Base-by-base conservation (phyloP, 768 basidiomycete genomes). In the Guyanaporus albipodus region DNA sequence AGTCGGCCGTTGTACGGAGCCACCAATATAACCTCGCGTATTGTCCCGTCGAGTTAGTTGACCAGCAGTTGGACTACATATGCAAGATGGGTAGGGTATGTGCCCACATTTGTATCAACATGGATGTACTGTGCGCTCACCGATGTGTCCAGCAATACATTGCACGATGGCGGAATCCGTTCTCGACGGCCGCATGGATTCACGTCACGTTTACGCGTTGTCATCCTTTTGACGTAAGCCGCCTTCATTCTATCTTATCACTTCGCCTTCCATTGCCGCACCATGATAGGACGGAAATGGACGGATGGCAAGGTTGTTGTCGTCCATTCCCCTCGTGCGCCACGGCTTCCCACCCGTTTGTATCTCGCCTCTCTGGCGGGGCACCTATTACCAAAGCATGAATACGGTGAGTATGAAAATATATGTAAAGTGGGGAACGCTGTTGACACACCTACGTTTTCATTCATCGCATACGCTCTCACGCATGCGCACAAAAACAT, bases 81-180 rank as follows among this genome's bases (percentile, higher is more conserved):
- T 66, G 65, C 44, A 66, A 66, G 49, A 66, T 66, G 65, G 65
- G 58, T 2, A 58, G 58, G 49, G 65, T 67, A 41, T 6, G 65
- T 52, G 4, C 31, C 32, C 17, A 32, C 7, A 7, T 32, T 8
- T 32, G 7, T 32, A 6, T 14, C 12, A 4, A 8, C 15, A 14
- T 8, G 21, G 32, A 31, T 6, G 19, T 29, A 12, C 41, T n/a
- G n/a, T n/a, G n/a, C n/a, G n/a, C n/a, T 44, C 15, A 21, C 29
- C 10, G 22, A 26, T 4, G 11, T 8, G 3, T 24, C 1, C 14
- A 69, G 66, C 67, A 69, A 68, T 69, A 67, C 44, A 64, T 68
- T 36, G 64, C 63, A 4, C 58, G 62, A 31, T 69, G 67, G 68
- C 58, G 67, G 15, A 68, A 69, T 44, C 67, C 67, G 9, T 69